These are phyloP conservation scores for Hymenoscyphus fructigenus DNA, from an alignment of 2,329 filamentous ascomycete genomes.

Conservation along the genomic window DNA sequence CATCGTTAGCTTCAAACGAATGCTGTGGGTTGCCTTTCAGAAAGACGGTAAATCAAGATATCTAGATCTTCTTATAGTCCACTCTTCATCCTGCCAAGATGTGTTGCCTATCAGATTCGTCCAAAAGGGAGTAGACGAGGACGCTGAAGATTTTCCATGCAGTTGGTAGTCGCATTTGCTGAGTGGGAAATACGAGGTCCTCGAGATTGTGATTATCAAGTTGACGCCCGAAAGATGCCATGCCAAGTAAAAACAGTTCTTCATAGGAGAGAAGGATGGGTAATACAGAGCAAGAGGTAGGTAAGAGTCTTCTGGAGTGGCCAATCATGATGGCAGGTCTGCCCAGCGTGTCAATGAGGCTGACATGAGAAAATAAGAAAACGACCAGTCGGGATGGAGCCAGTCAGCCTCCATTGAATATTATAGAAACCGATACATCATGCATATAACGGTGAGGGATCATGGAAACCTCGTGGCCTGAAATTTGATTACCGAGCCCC, in stretches of 20 bases:
- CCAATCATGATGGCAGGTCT: background rate
- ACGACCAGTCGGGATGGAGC: background rate
- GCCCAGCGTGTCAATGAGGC: background rate
- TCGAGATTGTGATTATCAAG: background rate
- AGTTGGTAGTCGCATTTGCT: background rate
- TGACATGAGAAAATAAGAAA: background rate
- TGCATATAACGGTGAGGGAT: background rate
- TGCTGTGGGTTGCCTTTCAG: background rate
- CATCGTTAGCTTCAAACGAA: background rate
- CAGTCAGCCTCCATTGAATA: background rate
- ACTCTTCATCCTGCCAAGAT: background rate
- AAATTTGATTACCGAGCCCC: background rate
- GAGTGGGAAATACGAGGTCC: background rate
- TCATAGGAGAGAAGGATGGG: background rate
- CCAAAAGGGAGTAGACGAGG: background rate
- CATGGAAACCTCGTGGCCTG: background rate
- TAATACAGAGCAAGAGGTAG: background rate
- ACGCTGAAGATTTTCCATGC: background rate
- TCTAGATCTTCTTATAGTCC: background rate
- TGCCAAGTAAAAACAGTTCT: background rate
- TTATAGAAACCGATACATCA: constrained; percentile 1
- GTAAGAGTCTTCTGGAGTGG: background rate
- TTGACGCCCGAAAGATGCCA: background rate
- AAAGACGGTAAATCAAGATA: background rate
- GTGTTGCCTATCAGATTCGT: background rate